These are phyloP conservation scores for Talaromyces sp. DNA, from an alignment of 2,329 filamentous ascomycete species.

Conservation along the genomic window DNA sequence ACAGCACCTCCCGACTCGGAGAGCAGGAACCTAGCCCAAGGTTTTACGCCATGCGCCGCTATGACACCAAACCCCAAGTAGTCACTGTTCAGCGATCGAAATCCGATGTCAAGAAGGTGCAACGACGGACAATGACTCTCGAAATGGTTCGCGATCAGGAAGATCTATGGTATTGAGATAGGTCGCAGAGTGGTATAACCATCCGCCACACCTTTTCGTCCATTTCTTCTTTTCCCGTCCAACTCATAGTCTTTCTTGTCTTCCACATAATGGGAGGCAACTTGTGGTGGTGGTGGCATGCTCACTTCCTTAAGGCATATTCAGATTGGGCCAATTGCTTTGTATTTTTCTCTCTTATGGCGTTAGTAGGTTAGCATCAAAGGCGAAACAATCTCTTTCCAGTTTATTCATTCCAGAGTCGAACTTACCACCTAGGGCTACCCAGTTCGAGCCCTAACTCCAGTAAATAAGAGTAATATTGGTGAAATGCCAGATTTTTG, in stretches of 20 bases:
- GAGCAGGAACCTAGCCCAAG: conserved; percentile 2
- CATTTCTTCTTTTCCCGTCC: neutral
- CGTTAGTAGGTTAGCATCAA: neutral
- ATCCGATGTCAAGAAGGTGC: conserved; percentile 13
- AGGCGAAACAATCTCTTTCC: neutral
- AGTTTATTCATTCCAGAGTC: neutral
- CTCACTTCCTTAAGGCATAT: neutral
- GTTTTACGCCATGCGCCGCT: conserved; percentile 19
- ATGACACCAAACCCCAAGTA: conserved; percentile 15
- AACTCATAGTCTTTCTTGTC: neutral
- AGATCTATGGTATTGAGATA: conserved; percentile 27
- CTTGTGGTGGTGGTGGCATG: neutral
- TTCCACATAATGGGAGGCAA: neutral
- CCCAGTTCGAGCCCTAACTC: neutral
- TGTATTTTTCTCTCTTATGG: neutral
- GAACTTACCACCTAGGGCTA: neutral
- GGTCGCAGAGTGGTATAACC: neutral
- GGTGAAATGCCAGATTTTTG: neutral
- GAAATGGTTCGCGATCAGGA: conserved; percentile 35
- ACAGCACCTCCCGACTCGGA: neutral
- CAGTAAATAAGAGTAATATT: neutral
- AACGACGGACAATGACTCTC: conserved; percentile 26
- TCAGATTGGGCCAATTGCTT: neutral
- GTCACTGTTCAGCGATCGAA: conserved; percentile 16
- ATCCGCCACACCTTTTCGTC: neutral